These are phyloP conservation scores for Houttuynia cordata DNA, from an alignment of 164 flowering plant species.

Conservation along the genomic window DNA sequence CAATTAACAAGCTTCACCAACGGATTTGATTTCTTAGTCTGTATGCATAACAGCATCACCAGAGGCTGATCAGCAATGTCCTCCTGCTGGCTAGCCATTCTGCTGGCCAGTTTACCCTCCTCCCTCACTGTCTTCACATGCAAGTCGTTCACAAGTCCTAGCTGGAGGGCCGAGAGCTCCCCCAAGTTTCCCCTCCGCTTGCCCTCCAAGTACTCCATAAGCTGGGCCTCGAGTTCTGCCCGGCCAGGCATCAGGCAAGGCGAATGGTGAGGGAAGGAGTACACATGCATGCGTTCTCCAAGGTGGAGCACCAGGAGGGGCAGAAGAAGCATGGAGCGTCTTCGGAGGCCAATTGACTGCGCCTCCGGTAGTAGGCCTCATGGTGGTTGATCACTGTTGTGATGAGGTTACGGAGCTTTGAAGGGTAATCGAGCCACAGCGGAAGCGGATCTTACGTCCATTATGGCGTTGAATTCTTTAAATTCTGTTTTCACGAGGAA, in stretches of 20 bases:
- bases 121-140: conserved; percentile 29
- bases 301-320: conserved; percentile 41
- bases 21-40: too few species aligned
- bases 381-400: too few species aligned
- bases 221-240: conserved; percentile 39
- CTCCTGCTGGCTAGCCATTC: conserved; percentile 29
- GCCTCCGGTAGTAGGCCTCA: conserved; percentile 32
- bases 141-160: conserved; percentile 28
- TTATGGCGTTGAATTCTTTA: too few species aligned
- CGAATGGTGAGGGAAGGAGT: conserved; percentile 58
- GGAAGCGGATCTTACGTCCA: too few species aligned
- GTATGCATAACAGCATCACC: too few species aligned
- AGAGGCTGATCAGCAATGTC: conserved; percentile 23
- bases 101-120: conserved; percentile 29
- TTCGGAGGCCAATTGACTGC: conserved; percentile 20
- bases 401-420: too few species aligned
- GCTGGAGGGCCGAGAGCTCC: conserved; percentile 36
- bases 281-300: conserved; percentile 67
- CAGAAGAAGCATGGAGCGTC: conserved; percentile 33
- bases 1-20: too few species aligned
- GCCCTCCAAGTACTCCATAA: conserved; percentile 30
- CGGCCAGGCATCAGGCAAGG: conserved; percentile 50
- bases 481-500: too few species aligned
- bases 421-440: too few species aligned
- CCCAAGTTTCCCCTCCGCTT: conserved; percentile 32